Base-by-base conservation (phyloP, 1,284 basidiomycete genomes). In the Tylopilus orsonianus region DNA sequence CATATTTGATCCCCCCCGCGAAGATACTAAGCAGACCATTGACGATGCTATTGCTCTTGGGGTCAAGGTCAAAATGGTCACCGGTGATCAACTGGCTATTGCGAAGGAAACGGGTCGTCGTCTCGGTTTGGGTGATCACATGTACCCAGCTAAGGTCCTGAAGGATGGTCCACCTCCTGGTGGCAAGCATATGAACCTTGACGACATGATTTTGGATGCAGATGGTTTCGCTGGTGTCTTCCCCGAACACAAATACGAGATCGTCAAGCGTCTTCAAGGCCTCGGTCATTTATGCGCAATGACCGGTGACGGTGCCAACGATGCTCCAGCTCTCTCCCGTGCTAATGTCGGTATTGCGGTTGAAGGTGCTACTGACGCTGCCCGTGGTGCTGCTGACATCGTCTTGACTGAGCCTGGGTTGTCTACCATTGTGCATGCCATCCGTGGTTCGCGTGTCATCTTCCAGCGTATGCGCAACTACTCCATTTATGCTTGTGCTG, bases 1-100 rank as follows among this genome's bases (percentile, higher is more conserved):
- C 59, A 98, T 98, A 78, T 97, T 94, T 74, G 95, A 98, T 71
- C 96, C 95, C 59, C 95, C 95, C 58, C 93, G 95, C 74, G 89
- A 90, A 8, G 96, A 99, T 72, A 99, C 96, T 72, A 97, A 97
- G 80, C 91, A 97, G 76, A 99, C 96, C 30, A 97, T 99, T 67
- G 93, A 97, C 69, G 93, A 97, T 71, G 95, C 95, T 52, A 78
- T 94, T 55, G 87, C 87, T 53, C 91, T 98, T 68, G 95, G 96
- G 75, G 94, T 98, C 60, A 89, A 89, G 72, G 95, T 98, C 72
- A 98, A 98, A 88, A 98, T 98, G 96, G 94, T 97, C 57, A 98
- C 95, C 41, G 95, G 95, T 83, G 95, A 98, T 73, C 93, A 97
- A 78, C 91, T 98, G 66, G 95, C 96, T 61, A 98, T 98, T 60